Conservation (phyloP, 2,329 filamentous ascomycete species). For the Ophiosphaerella korrae region DNA sequence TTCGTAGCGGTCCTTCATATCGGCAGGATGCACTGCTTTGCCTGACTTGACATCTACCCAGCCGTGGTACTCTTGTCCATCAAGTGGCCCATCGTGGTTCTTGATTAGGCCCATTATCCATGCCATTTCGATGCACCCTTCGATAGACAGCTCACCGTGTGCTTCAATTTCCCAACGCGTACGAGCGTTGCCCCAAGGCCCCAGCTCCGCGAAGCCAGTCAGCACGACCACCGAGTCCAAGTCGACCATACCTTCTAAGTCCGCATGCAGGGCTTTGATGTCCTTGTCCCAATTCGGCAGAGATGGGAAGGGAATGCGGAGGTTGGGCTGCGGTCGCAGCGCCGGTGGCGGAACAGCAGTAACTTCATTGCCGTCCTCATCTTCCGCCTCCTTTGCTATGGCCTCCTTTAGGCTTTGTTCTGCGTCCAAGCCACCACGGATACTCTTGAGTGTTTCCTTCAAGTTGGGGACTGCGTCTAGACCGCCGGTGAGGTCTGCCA, state of each 20-base stretch:
- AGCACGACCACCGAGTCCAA: conserved; percentile 98
- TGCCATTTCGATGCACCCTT: conserved; percentile 98
- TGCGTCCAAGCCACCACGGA: conserved; percentile 4
- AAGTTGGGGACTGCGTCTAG: conserved; percentile 10
- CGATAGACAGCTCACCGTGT: conserved; percentile 91
- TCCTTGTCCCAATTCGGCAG: conserved; percentile 74
- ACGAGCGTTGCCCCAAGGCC: conserved; percentile 97
- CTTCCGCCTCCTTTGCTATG: too few relatives aligned
- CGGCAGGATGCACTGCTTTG: conserved; percentile 96
- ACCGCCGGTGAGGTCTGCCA: conserved; percentile 89
- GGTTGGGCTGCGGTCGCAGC: too few relatives aligned
- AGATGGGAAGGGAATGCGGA: too few relatives aligned
- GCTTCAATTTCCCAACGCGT: conserved; percentile 99
- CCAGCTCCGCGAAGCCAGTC: conserved; percentile 93
- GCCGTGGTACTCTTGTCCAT: conserved; percentile 94
- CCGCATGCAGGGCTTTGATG: conserved; percentile 70
- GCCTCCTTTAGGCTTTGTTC: too few relatives aligned
- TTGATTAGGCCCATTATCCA: conserved; percentile 99
- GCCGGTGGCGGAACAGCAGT: too few relatives aligned
- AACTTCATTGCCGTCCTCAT: too few relatives aligned
- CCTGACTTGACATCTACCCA: conserved; percentile 95
- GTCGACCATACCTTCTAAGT: conserved; percentile 93
- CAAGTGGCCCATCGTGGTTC: conserved; percentile 84
- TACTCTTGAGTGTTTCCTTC: conserved; percentile 13
- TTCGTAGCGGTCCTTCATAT: conserved; percentile 96